Conservation (phyloP, 768 basidiomycete species). For the Phylloporus sp. region DNA sequence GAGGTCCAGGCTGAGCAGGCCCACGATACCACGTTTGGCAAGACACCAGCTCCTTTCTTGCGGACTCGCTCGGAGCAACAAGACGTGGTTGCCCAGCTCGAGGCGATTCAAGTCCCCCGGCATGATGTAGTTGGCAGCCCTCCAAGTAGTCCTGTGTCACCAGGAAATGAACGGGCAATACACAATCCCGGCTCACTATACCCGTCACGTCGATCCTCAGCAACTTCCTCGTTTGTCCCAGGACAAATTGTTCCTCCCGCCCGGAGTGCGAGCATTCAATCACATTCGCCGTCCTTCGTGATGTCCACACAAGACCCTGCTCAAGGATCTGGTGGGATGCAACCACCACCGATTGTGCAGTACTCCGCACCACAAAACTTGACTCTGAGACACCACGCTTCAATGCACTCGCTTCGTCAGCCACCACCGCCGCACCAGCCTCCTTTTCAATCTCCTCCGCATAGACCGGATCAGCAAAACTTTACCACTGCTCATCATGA, state of each 20-base stretch:
- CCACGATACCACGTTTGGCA: background rate
- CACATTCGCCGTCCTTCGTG: slow-evolving; percentile 21
- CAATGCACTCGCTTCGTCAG: slow-evolving; percentile 28
- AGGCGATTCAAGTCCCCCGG: slow-evolving; percentile 4
- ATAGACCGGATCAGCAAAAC: slow-evolving; percentile 11
- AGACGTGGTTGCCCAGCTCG: background rate
- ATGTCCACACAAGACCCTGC: slow-evolving; percentile 20
- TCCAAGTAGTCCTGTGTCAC: slow-evolving; percentile 2
- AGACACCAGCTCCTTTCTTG: background rate
- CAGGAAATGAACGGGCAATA: slow-evolving; percentile 12
- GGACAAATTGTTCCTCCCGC: slow-evolving; percentile 35
- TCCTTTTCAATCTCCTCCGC: slow-evolving; percentile 12
- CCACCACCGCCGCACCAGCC: slow-evolving; percentile 21
- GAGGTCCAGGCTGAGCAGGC: background rate
- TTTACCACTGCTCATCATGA: slow-evolving; percentile 11
- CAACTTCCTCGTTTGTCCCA: slow-evolving; percentile 34
- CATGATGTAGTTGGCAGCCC: slow-evolving; percentile 2
- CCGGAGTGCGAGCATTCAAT: slow-evolving; percentile 34
- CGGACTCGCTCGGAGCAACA: slow-evolving; percentile 5
- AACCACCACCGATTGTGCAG: slow-evolving; percentile 15
- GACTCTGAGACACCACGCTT: slow-evolving; percentile 19
- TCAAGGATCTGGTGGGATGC: slow-evolving; percentile 12
- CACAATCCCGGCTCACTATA: slow-evolving; percentile 17
- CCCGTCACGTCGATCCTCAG: slow-evolving; percentile 25
- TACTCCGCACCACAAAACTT: slow-evolving; percentile 5